Percentiles rank a stretch among this genome's conserved stretches.
These are phyloP conservation scores for Rhizopogon sp. DNA, from an alignment of 768 basidiomycete species.

Conservation along the genomic window DNA sequence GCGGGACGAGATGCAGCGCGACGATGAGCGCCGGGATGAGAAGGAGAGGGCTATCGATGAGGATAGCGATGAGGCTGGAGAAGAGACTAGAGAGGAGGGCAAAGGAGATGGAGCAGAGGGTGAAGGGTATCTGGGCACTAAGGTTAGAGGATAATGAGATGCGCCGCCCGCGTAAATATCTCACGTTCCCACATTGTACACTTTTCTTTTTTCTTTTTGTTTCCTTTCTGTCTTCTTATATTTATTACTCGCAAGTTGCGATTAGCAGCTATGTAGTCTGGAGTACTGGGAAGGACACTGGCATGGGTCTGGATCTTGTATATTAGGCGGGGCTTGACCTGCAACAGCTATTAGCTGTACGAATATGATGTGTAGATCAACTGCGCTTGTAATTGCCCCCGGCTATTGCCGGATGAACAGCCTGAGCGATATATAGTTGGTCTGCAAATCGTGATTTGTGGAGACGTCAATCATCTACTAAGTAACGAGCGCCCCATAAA, in stretches of 20 bases:
- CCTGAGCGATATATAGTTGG: no score
- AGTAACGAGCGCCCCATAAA: background rate
- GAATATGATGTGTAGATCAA: background rate
- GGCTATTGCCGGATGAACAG: background rate
- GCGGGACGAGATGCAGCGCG: conserved; percentile 71
- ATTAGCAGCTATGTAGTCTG: no score
- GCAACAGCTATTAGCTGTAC: no score
- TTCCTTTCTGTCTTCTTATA: background rate
- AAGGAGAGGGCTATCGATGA: conserved; percentile 18
- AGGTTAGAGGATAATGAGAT: conserved; percentile 11
- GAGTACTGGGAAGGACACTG: background rate
- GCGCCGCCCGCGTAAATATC: background rate
- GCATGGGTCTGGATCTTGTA: background rate
- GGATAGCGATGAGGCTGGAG: conserved; percentile 23
- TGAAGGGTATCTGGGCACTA: conserved; percentile 25
- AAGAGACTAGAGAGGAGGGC: conserved; percentile 13
- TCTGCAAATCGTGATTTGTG: no score
- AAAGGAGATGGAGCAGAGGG: conserved; percentile 24
- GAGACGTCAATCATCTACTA: no score
- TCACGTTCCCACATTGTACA: no score
- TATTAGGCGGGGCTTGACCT: background rate
- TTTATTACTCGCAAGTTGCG: no score
- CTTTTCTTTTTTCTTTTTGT: background rate
- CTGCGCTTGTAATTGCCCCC: background rate
- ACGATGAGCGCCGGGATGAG: conserved; percentile 40